A percentile compares a stretch with the other conserved stretches of the same genome.
phyloP scores from a whole-genome alignment of 192 early-diverging fungal species.

The Mortierella alpina region DNA sequence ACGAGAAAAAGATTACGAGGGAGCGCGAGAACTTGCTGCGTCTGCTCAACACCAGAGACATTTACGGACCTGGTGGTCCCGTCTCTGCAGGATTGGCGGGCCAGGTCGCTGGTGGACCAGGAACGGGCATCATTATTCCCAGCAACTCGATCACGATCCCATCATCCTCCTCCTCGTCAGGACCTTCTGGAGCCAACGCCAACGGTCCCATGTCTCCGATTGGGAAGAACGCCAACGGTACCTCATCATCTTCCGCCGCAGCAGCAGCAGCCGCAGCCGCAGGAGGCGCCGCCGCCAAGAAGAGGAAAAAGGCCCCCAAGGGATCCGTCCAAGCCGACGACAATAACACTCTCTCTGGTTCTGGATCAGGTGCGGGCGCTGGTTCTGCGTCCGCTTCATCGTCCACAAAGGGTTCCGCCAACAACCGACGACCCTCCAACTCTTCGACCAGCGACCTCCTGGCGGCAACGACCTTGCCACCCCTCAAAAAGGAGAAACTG shows the following conservation, averaged over 20 bases:
- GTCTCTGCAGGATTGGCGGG: constrained; percentile 43
- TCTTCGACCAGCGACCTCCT: constrained; percentile 5
- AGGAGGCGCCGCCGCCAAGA: constrained; percentile 18
- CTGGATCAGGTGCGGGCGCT: not conserved
- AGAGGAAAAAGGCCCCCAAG: constrained; percentile 48
- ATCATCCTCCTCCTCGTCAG: constrained; percentile 22
- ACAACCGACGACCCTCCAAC: constrained; percentile 39
- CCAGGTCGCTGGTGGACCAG: constrained; percentile 32
- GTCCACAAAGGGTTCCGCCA: constrained; percentile 26
- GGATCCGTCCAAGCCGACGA: constrained; percentile 40
- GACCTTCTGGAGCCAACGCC: not conserved
- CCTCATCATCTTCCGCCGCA: not conserved
- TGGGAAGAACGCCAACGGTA: constrained; percentile 14
- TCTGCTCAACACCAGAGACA: constrained; percentile 64
- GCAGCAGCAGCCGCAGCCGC: not conserved
- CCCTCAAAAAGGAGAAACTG: constrained; percentile 64
- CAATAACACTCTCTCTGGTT: not conserved
- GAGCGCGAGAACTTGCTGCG: constrained; percentile 86
- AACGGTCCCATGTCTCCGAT: constrained; percentile 19
- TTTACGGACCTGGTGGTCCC: constrained; percentile 49
- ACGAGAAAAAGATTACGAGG: constrained; percentile 77
- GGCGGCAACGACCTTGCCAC: constrained; percentile 1
- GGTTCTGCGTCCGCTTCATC: not conserved
- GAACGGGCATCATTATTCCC: constrained; percentile 50
- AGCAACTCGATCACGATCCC: constrained; percentile 54